Evolutionary conservation across 2,329 filamentous ascomycete species (phyloP), one percentile per base, ranked within the genome.

Genomic region (Nemania diffusa): DNA sequence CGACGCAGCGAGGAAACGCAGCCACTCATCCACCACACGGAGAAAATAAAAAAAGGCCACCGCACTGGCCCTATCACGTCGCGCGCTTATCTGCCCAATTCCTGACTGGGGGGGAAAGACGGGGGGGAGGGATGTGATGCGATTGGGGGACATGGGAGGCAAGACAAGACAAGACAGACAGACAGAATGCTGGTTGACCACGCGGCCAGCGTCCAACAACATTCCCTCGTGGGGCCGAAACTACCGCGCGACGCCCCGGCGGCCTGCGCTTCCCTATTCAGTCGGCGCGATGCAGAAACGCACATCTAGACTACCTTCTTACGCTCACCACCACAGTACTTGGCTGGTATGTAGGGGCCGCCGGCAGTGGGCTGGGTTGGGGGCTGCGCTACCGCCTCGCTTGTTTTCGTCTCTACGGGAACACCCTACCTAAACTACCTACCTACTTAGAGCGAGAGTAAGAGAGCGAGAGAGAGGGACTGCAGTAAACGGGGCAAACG

Each of bases 171-270:
- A 37, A 40, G 34, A 29, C 15, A 24, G n/a, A 37, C 46, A 22
- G 8, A 5, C n/a, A 29, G 22, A 56, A 69, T 67, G 67, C 67
- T 58, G 42, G 67, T 64, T 55, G 32, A 56, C 67, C 64, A 62
- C 67, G 67, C 48, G 67, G 61, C 40, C 56, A 29, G 52, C 51
- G 55, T 58, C 56, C 59, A 69, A 52, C 59, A 61, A 34, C 24
- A 34, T 53, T 55, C 20, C 32, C 34, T 64, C 51, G 50, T 63
- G 56, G 60, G n/a, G 58, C 67, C 63, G 55, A 63, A 60, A 62
- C 50, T 60, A 57, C 55, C 55, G 55, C 9, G 44, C 34, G 29
- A 46, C 40, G 52, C 53, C 20, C 27, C 11, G n/a, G 26, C 15
- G 20, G 32, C 26, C 9, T 42, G 20, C 8, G 34, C 42, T 44